Evolutionary conservation across 1,284 basidiomycete genomes (phyloP).

Genomic region (Peniophora sp.): DNA sequence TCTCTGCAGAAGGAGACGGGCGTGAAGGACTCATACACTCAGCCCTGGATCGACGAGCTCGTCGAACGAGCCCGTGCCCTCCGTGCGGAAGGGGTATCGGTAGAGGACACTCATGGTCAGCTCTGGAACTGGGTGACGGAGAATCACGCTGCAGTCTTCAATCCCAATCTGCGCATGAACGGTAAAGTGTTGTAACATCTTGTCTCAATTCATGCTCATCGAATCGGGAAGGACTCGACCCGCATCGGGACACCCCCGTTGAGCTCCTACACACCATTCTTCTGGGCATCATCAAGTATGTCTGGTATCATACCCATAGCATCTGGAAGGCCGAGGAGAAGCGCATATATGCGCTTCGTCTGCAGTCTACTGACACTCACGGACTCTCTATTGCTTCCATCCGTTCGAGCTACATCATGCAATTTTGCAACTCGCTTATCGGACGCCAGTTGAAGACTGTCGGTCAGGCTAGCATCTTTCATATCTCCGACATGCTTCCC

Average conservation of each 20-base stretch:
- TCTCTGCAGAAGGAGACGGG: constrained; percentile 11
- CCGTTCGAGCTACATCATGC: constrained; percentile 25
- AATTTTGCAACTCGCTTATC: constrained; percentile 29
- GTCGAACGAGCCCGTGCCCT: neutral
- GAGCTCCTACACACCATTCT: constrained; percentile 25
- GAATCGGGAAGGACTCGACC: constrained; percentile 10
- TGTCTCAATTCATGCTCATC: constrained; percentile 8
- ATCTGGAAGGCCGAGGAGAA: constrained; percentile 16
- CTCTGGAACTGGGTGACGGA: constrained; percentile 25
- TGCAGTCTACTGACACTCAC: constrained; percentile 19
- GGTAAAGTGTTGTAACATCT: neutral
- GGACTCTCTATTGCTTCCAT: constrained; percentile 23
- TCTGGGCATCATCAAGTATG: constrained; percentile 26
- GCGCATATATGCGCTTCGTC: constrained; percentile 17
- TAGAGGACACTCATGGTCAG: neutral
- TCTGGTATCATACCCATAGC: constrained; percentile 19
- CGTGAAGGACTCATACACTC: constrained; percentile 10
- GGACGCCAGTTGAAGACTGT: constrained; percentile 34
- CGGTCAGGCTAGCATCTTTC: constrained; percentile 24
- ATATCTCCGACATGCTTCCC: constrained; percentile 19
- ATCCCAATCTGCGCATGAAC: constrained; percentile 2
- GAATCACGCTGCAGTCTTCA: constrained; percentile 8
- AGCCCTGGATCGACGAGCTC: neutral
- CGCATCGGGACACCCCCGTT: constrained; percentile 21
- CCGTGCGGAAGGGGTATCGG: neutral